A percentile compares a stretch with the other conserved stretches of the same genome.
These are phyloP conservation scores for Leishmania tropica DNA, from an alignment of 208 protist species.

Conservation along the genomic window DNA sequence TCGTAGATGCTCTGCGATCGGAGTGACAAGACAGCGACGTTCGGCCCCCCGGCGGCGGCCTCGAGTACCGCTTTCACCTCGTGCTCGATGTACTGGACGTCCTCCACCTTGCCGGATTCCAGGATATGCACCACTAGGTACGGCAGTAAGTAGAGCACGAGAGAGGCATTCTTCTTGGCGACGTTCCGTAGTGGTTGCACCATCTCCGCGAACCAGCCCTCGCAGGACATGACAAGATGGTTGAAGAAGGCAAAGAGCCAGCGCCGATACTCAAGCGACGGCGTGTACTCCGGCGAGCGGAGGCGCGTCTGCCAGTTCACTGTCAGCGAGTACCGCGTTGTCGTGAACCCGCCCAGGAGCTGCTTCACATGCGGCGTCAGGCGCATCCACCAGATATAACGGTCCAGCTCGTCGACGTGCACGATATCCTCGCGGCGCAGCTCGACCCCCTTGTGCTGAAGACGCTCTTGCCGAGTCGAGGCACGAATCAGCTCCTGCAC, in stretches of 20 bases:
- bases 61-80: constrained; percentile 60
- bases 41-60: constrained; percentile 14
- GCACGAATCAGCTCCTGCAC: constrained; percentile 86
- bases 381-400: constrained; percentile 78
- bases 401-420: constrained; percentile 71
- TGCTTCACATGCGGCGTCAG: constrained; percentile 56
- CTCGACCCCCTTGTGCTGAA: constrained; percentile 27
- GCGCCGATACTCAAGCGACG: constrained; percentile 46
- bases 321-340: constrained; percentile 63
- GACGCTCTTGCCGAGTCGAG: constrained; percentile 58
- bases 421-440: constrained; percentile 54
- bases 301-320: constrained; percentile 47
- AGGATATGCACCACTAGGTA: constrained; percentile 78
- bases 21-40: constrained; percentile 23
- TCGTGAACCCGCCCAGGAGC: constrained; percentile 77
- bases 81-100: constrained; percentile 39
- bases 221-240: constrained; percentile 52
- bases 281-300: constrained; percentile 64
- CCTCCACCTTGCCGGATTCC: constrained; percentile 31
- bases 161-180: constrained; percentile 63
- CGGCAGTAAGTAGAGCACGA: constrained; percentile 76
- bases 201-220: constrained; percentile 62
- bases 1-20: constrained; percentile 51
- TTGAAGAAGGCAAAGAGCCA: constrained; percentile 83
- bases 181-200: constrained; percentile 82